phyloP scores from a whole-genome alignment of 306 rosid species.

The Cicer bijugum region DNA sequence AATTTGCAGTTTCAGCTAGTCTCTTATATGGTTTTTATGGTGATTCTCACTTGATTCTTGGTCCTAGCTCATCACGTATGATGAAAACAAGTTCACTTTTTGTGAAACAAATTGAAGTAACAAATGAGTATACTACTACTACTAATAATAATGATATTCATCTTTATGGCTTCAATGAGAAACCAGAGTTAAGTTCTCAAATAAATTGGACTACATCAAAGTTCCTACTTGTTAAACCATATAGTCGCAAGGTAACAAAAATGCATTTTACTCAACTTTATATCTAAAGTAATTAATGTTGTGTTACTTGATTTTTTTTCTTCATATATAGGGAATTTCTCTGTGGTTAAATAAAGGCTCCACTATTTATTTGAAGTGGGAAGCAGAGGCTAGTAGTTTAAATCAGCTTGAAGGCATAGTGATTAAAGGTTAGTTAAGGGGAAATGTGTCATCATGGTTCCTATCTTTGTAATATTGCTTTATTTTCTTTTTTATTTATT shows the following conservation, averaged over 20 bases:
- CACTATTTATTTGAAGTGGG: slow-evolving; percentile 58
- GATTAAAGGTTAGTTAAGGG: slow-evolving; percentile 52
- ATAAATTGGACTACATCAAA: slow-evolving; percentile 60
- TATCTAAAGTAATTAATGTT: neutral
- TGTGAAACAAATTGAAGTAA: slow-evolving; percentile 56
- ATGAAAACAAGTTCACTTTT: slow-evolving; percentile 58
- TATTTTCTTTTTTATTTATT: neutral
- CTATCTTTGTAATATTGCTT: neutral
- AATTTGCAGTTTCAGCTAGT: slow-evolving; percentile 61
- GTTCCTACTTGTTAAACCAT: slow-evolving; percentile 50
- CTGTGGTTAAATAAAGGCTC: slow-evolving; percentile 83
- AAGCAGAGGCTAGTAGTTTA: slow-evolving; percentile 55
- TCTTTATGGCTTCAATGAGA: slow-evolving; percentile 57
- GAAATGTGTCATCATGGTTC: slow-evolving; percentile 1
- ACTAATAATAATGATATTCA: slow-evolving; percentile 21
- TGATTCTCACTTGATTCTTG: slow-evolving; percentile 61
- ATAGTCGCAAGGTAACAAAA: slow-evolving; percentile 60
- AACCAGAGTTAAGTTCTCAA: slow-evolving; percentile 56
- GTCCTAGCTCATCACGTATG: slow-evolving; percentile 76
- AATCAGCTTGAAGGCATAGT: slow-evolving; percentile 54
- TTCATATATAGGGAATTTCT: slow-evolving; percentile 60
- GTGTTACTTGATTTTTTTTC: neutral
- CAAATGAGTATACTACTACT: slow-evolving; percentile 42
- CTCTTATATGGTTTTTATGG: slow-evolving; percentile 67
- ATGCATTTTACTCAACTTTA: neutral